Conservation (phyloP, 495 filamentous ascomycete species). For the Penicillium silybi region DNA sequence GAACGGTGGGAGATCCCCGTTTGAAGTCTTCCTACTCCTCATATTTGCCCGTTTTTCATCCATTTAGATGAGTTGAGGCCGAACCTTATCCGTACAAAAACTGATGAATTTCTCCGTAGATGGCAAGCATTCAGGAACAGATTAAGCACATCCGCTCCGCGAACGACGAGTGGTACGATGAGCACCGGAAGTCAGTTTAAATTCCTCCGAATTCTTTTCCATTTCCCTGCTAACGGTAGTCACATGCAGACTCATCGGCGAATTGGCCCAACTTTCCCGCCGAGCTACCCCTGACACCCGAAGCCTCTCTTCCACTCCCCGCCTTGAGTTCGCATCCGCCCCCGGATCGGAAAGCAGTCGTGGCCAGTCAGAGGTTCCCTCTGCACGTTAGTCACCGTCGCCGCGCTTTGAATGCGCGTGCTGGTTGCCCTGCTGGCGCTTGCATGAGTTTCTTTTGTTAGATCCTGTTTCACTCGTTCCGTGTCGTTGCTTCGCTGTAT, state of each 20-base stretch:
- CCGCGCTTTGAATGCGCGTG: background rate
- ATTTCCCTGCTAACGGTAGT: background rate
- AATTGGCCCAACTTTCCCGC: constrained; percentile 38
- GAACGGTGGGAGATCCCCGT: constrained; percentile 51
- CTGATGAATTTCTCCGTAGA: constrained; percentile 31
- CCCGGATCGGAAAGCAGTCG: constrained; percentile 21
- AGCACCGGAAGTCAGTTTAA: constrained; percentile 39
- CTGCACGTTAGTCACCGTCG: constrained; percentile 5
- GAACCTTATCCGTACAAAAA: constrained; percentile 14
- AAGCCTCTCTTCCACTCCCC: constrained; percentile 33
- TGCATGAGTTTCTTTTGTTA: constrained; percentile 22
- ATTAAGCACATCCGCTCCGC: constrained; percentile 46
- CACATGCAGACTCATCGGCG: constrained; percentile 36
- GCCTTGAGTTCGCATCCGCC: constrained; percentile 19
- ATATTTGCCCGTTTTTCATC: constrained; percentile 32
- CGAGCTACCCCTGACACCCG: constrained; percentile 30
- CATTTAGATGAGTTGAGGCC: constrained; percentile 38
- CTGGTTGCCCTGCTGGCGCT: constrained; percentile 1
- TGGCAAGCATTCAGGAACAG: constrained; percentile 51
- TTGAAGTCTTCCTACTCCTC: constrained; percentile 32
- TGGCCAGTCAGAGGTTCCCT: constrained; percentile 3
- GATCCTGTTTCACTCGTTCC: constrained; percentile 23
- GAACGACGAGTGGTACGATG: constrained; percentile 45
- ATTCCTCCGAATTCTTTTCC: background rate
- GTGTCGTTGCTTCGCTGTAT: constrained; percentile 35